Base-by-base conservation (phyloP, 805 yeast genomes). In the Cyberlindnera xylosilytica region DNA sequence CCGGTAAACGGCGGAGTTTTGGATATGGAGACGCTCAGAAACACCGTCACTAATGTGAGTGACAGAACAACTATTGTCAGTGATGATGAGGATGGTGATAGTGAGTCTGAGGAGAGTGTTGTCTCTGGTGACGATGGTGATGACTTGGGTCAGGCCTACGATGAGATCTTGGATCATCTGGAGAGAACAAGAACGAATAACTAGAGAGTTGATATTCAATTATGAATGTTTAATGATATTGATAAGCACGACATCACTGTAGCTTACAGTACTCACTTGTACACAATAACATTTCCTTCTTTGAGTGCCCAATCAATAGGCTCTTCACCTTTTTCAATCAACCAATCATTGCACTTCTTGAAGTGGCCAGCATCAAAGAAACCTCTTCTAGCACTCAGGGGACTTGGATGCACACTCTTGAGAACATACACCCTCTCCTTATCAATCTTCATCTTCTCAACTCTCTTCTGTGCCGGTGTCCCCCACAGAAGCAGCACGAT, bases 361-460 rank as follows among this genome's bases (percentile, higher is more conserved):
- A 89, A 91, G 56, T 88, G 97, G 18, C 69, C 65, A 52, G 84
- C 79, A 3, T 81, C 81, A 53, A 91, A 90, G 62, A 85, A 93
- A 2, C 93, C 96, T 33, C 95, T 68, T 16, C 83, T 73, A 0
- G 99, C 99, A 48, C 96, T 85, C 38, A 93, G 66, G 1, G 99
- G 99, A 20, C 95, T 85, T 1, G 99, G 99, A 63, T 93, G 99
- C 0, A 89, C 97, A 0, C 88, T 72, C 47, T 74, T 75, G 20
- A 93, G 64, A 0, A 87, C 76, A 6, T 44, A 22, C 4, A 47
- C 72, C 29, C 67, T 61, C 3, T 62, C 41, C 40, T 53, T 42
- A 33, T 64, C 55, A 38, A 62, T 20, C 30, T 58, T 53, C 49
- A 64, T 47, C 50, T 52, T 50, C 36, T 53, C 41, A 2, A 64